Evolutionary conservation across 495 filamentous ascomycete species (phyloP).

Genomic region (Hypoxylon fuscum): DNA sequence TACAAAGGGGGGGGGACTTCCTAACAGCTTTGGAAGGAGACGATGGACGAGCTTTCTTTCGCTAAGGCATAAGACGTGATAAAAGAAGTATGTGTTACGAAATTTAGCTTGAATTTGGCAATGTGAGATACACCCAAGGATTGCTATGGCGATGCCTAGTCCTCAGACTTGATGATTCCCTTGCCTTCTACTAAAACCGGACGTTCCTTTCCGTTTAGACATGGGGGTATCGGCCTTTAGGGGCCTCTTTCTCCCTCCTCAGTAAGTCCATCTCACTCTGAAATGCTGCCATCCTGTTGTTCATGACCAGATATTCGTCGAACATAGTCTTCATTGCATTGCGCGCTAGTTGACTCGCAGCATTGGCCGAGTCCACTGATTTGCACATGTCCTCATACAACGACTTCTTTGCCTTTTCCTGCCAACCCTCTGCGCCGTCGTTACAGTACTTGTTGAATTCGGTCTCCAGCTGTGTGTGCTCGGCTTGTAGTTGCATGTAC

Average conservation of each 20-base stretch:
- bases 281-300: neutral
- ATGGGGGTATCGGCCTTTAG: no score
- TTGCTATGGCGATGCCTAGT: no score
- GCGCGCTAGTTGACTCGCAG: no score
- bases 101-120: no score
- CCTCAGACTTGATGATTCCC: no score
- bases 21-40: conserved; percentile 53
- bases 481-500: conserved; percentile 6
- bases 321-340: conserved; percentile 8
- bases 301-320: conserved; percentile 2
- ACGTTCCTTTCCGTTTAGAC: no score
- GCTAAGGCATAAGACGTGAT: conserved; percentile 35
- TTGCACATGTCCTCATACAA: conserved; percentile 1
- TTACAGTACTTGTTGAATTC: conserved; percentile 14
- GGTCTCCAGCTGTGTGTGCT: neutral
- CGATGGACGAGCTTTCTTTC: conserved; percentile 52
- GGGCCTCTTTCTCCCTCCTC: conserved; percentile 1
- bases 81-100: neutral
- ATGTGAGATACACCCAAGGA: neutral
- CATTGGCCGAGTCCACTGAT: neutral
- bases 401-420: neutral
- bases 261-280: neutral
- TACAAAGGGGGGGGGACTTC: conserved; percentile 50
- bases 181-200: no score
- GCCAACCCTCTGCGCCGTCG: neutral